phyloP scores from a whole-genome alignment of 306 rosid genomes.

The Rosa lucieae region DNA sequence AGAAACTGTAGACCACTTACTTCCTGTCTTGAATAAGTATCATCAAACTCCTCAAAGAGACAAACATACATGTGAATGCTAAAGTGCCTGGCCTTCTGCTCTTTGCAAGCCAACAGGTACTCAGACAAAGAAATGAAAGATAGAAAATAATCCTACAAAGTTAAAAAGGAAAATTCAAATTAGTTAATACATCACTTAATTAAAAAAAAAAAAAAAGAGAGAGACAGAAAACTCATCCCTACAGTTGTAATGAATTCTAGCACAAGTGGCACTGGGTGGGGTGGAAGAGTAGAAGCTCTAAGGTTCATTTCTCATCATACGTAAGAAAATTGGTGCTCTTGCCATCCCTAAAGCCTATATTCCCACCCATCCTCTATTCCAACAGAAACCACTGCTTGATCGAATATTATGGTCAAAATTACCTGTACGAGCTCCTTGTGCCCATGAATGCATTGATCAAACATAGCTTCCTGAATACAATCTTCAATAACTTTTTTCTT shows the following conservation, averaged over 20 bases:
- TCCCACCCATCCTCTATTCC: background rate
- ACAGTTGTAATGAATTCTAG: background rate
- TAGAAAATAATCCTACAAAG: slow-evolving; percentile 32
- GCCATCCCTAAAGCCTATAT: background rate
- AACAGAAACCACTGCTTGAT: background rate
- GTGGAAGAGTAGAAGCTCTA: background rate
- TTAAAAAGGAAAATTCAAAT: background rate
- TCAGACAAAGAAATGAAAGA: slow-evolving; percentile 40
- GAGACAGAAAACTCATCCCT: background rate
- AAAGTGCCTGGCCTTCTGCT: slow-evolving; percentile 32
- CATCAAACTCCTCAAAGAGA: slow-evolving; percentile 38
- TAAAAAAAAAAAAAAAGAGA: background rate
- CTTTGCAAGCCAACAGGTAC: slow-evolving; percentile 42
- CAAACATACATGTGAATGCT: slow-evolving; percentile 31
- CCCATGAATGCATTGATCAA: slow-evolving; percentile 40
- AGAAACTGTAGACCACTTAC: slow-evolving; percentile 20
- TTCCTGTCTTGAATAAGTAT: slow-evolving; percentile 46
- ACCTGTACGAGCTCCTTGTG: slow-evolving; percentile 36
- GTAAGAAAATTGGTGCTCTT: background rate
- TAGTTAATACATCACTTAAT: background rate
- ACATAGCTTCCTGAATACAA: slow-evolving; percentile 36
- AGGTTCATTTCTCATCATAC: background rate
- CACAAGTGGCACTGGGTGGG: background rate
- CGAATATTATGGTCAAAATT: background rate
- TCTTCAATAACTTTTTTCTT: slow-evolving; percentile 39